Conservation (phyloP, 1,284 basidiomycete genomes). For the Lentinula novae-zelandiae region DNA sequence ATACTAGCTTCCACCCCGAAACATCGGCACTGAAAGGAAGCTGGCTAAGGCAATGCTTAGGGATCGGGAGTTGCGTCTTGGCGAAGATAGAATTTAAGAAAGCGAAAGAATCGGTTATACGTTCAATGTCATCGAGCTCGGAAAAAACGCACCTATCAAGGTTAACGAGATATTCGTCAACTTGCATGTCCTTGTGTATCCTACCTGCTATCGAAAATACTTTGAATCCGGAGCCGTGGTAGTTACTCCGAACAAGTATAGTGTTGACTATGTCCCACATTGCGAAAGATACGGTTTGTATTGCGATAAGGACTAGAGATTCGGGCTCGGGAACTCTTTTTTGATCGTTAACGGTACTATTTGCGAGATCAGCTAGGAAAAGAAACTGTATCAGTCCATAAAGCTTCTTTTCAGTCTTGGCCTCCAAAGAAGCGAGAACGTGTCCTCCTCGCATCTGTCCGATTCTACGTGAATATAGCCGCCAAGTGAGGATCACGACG, state of each 20-base stretch:
- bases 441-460: neutral
- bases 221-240: too few species aligned
- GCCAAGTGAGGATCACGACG: neutral
- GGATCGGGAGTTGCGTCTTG: neutral
- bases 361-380: neutral
- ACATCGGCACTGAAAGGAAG: neutral
- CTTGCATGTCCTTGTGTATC: neutral
- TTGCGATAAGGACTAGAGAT: neutral
- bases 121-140: neutral
- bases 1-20: neutral
- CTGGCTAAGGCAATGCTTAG: neutral
- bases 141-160: neutral
- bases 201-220: neutral
- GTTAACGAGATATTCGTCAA: neutral
- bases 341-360: neutral
- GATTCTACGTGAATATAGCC: neutral
- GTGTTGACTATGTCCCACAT: too few species aligned
- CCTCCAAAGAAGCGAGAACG: neutral
- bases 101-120: neutral
- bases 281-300: neutral
- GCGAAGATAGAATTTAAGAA: neutral
- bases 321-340: neutral
- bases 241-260: too few species aligned
- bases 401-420: neutral
- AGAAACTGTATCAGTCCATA: neutral